Evolutionary conservation across 2,329 filamentous ascomycete species (phyloP).

Genomic region (Beauveria medogensis): DNA sequence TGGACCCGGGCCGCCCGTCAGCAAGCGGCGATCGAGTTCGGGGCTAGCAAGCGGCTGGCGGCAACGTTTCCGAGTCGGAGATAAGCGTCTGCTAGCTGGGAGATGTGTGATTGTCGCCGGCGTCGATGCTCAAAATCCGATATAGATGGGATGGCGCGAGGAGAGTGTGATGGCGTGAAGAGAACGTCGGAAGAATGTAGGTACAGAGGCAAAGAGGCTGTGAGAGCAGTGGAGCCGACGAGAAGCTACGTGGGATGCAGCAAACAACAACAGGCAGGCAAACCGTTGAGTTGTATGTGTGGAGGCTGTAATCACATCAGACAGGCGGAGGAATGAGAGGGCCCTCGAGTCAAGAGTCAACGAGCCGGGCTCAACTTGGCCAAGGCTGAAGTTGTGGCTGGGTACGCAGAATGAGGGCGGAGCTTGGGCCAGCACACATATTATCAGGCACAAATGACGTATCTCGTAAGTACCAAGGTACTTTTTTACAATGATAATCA

Average conservation of each 20-base stretch:
- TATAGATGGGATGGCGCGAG: neutral
- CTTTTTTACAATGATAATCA: neutral
- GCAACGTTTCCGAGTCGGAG: neutral
- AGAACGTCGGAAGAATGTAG: neutral
- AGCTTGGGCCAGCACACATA: slow-evolving; percentile 1
- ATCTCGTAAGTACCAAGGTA: neutral
- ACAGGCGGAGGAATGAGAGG: neutral
- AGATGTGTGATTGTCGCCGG: neutral
- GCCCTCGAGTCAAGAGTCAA: neutral
- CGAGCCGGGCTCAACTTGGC: no score
- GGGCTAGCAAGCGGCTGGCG: neutral
- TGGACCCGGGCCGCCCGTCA: neutral
- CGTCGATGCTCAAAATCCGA: neutral
- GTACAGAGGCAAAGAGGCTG: neutral
- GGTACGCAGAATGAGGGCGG: neutral
- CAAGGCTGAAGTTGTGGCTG: neutral
- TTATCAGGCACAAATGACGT: slow-evolving; percentile 10
- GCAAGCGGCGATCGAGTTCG: neutral
- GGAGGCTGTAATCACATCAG: neutral
- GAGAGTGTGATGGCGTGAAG: neutral
- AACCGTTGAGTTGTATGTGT: neutral
- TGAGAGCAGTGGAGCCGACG: slow-evolving; percentile 2
- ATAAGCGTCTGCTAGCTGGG: neutral
- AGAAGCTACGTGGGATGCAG: neutral
- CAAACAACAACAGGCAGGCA: neutral